These are phyloP conservation scores for Cicer cuneatum DNA, from an alignment of 306 rosid species.

Conservation along the genomic window DNA sequence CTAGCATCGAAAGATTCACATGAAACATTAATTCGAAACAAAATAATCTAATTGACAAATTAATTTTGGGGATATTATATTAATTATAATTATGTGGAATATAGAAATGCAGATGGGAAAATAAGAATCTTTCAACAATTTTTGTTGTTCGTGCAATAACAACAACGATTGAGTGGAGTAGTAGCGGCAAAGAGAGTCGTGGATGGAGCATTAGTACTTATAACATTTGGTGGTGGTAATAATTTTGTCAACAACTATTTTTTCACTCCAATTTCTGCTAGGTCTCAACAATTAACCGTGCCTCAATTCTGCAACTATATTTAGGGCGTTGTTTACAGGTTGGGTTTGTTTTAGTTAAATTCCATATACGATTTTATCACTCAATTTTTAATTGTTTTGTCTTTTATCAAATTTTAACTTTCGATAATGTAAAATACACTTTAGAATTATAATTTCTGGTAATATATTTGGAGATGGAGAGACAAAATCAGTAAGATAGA, in stretches of 20 bases:
- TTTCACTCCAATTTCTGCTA: constrained; percentile 46
- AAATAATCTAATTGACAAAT: no score
- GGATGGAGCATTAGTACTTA: constrained; percentile 51
- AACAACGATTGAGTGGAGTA: constrained; percentile 47
- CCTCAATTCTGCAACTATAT: constrained; percentile 55
- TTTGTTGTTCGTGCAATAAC: constrained; percentile 53
- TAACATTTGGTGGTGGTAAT: constrained; percentile 67
- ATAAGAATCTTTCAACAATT: constrained; percentile 58
- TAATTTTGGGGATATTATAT: no score
- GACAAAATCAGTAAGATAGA: no score
- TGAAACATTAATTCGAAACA: no score
- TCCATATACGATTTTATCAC: no score
- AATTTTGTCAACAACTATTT: constrained; percentile 77
- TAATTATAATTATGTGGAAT: no score
- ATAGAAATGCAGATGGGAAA: constrained; percentile 43
- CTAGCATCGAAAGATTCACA: no score
- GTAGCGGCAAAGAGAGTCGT: constrained; percentile 56
- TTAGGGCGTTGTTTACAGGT: not conserved
- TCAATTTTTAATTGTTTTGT: no score
- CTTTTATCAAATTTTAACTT: no score
- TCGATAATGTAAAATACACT: no score
- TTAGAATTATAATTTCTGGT: fast-evolving
- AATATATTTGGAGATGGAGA: no score
- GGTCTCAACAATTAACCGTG: constrained; percentile 64
- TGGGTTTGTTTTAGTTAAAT: no score